Evolutionary conservation across 78 protist species (phyloP).

Genomic region (slime mould (Dictyostelium discoideum)): DNA sequence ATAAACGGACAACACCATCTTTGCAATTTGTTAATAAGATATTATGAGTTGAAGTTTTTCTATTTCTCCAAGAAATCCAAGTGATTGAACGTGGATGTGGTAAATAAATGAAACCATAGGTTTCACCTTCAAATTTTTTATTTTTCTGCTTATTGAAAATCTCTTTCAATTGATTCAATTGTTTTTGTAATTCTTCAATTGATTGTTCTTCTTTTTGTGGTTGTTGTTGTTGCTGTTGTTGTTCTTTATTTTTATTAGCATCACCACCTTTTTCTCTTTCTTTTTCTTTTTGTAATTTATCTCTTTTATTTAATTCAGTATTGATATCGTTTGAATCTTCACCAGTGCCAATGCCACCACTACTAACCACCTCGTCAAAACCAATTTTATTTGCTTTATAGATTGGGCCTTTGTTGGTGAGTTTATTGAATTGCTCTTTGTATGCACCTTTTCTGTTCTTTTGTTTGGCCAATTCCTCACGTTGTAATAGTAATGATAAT

Average conservation of each 20-base stretch:
- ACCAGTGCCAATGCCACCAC: not conserved
- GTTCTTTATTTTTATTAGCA: not conserved
- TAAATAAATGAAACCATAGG: slow-evolving; percentile 63
- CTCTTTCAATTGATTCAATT: not conserved
- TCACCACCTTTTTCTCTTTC: not conserved
- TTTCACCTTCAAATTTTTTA: slow-evolving; percentile 27
- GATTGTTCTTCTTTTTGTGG: not conserved
- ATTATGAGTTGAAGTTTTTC: slow-evolving; percentile 34
- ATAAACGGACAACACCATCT: slow-evolving; percentile 60
- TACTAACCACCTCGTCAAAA: not conserved
- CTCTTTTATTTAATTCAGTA: not conserved
- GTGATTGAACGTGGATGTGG: slow-evolving; percentile 75
- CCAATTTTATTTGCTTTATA: not conserved
- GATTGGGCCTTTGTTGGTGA: slow-evolving; percentile 27
- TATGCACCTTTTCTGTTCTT: slow-evolving; percentile 22
- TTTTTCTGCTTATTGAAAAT: slow-evolving; percentile 4
- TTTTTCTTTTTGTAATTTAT: not conserved
- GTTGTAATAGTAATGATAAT: not conserved
- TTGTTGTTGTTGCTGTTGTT: too few species aligned
- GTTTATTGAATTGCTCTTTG: slow-evolving; percentile 41
- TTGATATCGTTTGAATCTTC: not conserved
- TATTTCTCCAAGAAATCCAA: slow-evolving; percentile 65
- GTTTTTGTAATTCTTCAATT: not conserved
- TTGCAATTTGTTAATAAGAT: slow-evolving; percentile 62
- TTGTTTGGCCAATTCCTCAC: not conserved